phyloP scores from a whole-genome alignment of 768 basidiomycete species.

The Podaxis carcinomalis region DNA sequence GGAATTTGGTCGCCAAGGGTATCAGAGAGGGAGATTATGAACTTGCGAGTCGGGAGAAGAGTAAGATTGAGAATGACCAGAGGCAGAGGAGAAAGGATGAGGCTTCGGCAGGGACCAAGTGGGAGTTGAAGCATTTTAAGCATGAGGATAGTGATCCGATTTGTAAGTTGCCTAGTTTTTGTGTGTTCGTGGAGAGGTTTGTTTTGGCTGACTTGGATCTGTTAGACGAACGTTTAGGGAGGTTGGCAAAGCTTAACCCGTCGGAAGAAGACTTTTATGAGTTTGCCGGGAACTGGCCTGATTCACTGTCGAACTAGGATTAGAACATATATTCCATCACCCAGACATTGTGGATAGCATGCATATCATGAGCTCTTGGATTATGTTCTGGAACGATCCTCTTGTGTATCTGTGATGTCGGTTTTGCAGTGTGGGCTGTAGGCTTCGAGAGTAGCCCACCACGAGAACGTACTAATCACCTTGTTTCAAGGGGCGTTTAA shows the following conservation, averaged over 20 bases:
- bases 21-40: constrained; percentile 93
- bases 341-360: neutral
- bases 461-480: too few species aligned
- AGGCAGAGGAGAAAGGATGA: constrained; percentile 87
- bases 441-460: too few species aligned
- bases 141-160: constrained; percentile 65
- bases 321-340: neutral
- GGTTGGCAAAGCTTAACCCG: constrained; percentile 56
- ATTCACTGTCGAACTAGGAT: constrained; percentile 5
- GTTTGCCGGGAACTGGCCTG: constrained; percentile 61
- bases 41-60: constrained; percentile 83
- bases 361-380: neutral
- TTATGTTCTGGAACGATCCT: neutral
- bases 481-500: too few species aligned
- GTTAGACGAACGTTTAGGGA: constrained; percentile 65
- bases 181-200: neutral
- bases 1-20: constrained; percentile 84
- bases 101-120: constrained; percentile 59
- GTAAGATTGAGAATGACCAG: constrained; percentile 93
- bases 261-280: constrained; percentile 74
- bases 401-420: neutral
- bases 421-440: too few species aligned
- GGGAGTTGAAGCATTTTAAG: constrained; percentile 77
- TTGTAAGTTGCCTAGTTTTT: constrained; percentile 43
- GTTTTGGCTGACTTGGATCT: neutral